Percentiles rank a stretch among this genome's conserved stretches.
Conservation (phyloP, 225 moss, liverwort and hornwort genomes). For the Polytrichum commune region DNA sequence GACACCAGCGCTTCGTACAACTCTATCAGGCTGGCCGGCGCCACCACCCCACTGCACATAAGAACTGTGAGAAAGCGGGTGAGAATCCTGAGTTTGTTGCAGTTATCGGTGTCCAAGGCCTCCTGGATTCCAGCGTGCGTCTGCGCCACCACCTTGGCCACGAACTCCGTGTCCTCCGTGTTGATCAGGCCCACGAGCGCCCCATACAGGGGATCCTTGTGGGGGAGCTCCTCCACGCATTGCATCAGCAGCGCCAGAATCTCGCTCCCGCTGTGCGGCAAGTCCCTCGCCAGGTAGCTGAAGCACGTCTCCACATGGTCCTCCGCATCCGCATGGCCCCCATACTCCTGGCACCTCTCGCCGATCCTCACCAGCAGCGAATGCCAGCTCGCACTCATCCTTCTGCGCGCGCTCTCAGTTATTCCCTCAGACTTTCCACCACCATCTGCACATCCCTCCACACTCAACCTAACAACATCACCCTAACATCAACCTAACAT, state of each 20-base stretch:
- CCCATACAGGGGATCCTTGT: slow-evolving; percentile 90
- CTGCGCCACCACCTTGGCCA: slow-evolving; percentile 64
- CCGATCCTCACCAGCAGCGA: slow-evolving; percentile 93
- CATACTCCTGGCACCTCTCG: slow-evolving; percentile 87
- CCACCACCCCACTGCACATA: slow-evolving; percentile 87
- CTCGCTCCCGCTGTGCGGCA: slow-evolving; percentile 67
- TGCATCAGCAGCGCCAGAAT: slow-evolving; percentile 89
- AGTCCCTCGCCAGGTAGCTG: slow-evolving; percentile 68
- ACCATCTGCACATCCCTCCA: not conserved
- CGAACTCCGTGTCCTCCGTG: slow-evolving; percentile 81
- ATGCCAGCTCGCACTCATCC: slow-evolving; percentile 93
- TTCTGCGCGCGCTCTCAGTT: slow-evolving; percentile 4
- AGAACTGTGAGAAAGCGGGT: slow-evolving; percentile 81
- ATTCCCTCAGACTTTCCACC: not conserved
- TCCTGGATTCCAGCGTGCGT: slow-evolving; percentile 71
- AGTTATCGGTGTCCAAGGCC: slow-evolving; percentile 72
- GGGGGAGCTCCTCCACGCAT: slow-evolving; percentile 97
- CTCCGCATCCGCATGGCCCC: slow-evolving; percentile 87
- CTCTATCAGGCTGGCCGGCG: slow-evolving; percentile 78
- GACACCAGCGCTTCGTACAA: slow-evolving; percentile 88
- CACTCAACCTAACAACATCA: not conserved
- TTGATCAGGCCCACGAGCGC: slow-evolving; percentile 92
- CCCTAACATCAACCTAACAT: slow-evolving; percentile 12
- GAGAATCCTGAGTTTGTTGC: slow-evolving; percentile 77
- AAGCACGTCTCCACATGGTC: slow-evolving; percentile 98